A percentile compares a stretch with the other conserved stretches of the same genome.
Evolutionary conservation across 2,329 filamentous ascomycete species (phyloP).

Genomic region (Fusarium lyarnte): DNA sequence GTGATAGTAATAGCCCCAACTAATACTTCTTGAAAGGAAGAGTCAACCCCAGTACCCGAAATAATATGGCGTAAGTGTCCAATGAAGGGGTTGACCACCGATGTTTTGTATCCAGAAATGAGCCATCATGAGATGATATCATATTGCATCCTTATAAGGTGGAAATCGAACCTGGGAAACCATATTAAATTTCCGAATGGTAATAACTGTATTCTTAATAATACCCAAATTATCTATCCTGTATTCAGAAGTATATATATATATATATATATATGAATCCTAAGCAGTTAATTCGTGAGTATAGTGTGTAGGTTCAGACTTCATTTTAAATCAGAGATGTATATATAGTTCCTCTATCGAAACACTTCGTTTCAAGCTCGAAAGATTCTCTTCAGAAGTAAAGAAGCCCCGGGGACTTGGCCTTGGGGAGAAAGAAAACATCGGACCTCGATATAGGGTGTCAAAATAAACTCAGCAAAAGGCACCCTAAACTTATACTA

Average conservation of each 20-base stretch:
- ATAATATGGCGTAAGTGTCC: not conserved
- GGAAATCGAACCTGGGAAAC: not conserved
- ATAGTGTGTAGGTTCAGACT: not conserved
- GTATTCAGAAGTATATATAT: not conserved
- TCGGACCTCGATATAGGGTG: too few species aligned
- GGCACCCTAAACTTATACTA: too few species aligned
- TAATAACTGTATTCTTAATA: not conserved
- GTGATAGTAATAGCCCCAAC: not conserved
- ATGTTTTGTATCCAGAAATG: not conserved
- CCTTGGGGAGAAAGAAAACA: too few species aligned
- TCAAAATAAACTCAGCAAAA: too few species aligned
- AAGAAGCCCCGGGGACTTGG: not conserved
- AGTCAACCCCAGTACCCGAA: not conserved
- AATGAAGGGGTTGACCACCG: not conserved
- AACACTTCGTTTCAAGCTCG: constrained; percentile 10
- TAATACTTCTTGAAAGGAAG: not conserved
- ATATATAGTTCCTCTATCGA: not conserved
- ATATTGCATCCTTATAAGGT: not conserved
- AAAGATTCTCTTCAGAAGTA: not conserved
- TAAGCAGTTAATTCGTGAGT: not conserved
- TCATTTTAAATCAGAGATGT: not conserved
- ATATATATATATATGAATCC: not conserved
- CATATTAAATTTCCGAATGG: not conserved
- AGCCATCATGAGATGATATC: not conserved
- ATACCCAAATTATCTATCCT: not conserved